Evolutionary conservation across 495 filamentous ascomycete species (phyloP), one percentile per base, ranked within the genome.

Genomic region (Polyplosphaeria fusca): DNA sequence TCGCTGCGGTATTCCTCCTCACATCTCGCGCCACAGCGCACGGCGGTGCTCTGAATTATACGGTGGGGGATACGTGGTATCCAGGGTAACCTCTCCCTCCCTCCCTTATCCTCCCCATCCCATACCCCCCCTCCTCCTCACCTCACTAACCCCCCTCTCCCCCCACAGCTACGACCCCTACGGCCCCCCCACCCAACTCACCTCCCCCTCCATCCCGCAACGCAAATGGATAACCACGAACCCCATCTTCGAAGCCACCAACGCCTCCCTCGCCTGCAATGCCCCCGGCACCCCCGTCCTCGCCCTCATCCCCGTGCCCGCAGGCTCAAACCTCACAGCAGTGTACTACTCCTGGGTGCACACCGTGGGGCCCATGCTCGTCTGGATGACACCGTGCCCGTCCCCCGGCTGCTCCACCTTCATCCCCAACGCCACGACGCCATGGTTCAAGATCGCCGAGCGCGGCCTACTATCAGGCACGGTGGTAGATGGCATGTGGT

Each of bases 261-360:
- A 73, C 52, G 47, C 70, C 18, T 74, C 73, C 61, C 72, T 81
- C 48, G 73, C 77, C 41, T 83, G 81, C 69, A 82, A 82, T 40
- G 25, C 38, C 65, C 76, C 76, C n/a, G 79, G 79, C 48, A 76
- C 71, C 2, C 74, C 73, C 1, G 77, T 76, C 2, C 69, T 68
- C 2, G 54, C 74, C 30, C 63, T 50, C 35, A 78, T 78, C 14
- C 69, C 71, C 35, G 71, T 74, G 42, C 54, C 63, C 23, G 75
- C 79, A 19, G 80, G 80, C 47, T 51, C 61, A 20, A 75, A 68
- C 47, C 70, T 83, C 26, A 71, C 74, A 4, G 79, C 78, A 11
- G 64, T 78, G 26, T 82, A 78, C 77, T 37, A 60, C 16, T 77
- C 79, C 60, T 83, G 80, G 80, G 81, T 79, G 1, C 80, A 83